Conservation (phyloP, 495 filamentous ascomycete genomes). For the Talaromyces wortmannii region DNA sequence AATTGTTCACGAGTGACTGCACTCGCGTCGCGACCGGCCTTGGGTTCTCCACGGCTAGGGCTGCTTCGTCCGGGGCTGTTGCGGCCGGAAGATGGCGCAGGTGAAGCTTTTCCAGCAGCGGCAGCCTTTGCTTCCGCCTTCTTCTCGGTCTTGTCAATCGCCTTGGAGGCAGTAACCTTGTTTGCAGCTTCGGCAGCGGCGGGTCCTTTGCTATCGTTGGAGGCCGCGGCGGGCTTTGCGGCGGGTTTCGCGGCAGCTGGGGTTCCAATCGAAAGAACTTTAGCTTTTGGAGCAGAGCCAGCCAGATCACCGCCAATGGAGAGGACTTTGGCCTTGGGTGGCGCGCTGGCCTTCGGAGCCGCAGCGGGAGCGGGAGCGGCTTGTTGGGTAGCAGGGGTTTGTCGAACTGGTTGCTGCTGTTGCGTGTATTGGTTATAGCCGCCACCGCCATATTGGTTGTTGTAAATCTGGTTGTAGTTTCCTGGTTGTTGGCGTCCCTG, state of each 20-base stretch:
- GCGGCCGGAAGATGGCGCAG: constrained; percentile 70
- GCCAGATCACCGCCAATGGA: constrained; percentile 49
- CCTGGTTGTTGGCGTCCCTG: constrained; percentile 35
- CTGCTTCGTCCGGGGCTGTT: constrained; percentile 58
- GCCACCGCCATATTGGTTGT: constrained; percentile 41
- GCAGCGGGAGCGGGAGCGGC: constrained; percentile 13
- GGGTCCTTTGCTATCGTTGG: constrained; percentile 47
- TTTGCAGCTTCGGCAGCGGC: constrained; percentile 46
- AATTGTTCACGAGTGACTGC: constrained; percentile 81
- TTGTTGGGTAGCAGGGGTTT: constrained; percentile 29
- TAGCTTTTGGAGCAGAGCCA: constrained; percentile 51
- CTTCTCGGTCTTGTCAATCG: constrained; percentile 72
- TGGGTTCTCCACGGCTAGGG: constrained; percentile 39
- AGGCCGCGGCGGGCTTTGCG: constrained; percentile 34
- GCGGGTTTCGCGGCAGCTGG: constrained; percentile 30
- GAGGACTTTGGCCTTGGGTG: constrained; percentile 64
- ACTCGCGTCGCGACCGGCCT: constrained; percentile 64
- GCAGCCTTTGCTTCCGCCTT: constrained; percentile 33
- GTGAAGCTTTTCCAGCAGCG: constrained; percentile 65
- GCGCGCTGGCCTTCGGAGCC: constrained; percentile 32
- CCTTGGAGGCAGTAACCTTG: constrained; percentile 75
- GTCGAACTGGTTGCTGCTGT: constrained; percentile 49
- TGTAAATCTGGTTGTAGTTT: constrained; percentile 57
- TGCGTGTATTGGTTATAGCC: constrained; percentile 39
- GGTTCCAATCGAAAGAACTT: constrained; percentile 60